Percentiles rank a stretch among this genome's conserved stretches.
Evolutionary conservation across 169 alveolate genomes (phyloP).

Genomic region (Plasmodium cynomolgi): DNA sequence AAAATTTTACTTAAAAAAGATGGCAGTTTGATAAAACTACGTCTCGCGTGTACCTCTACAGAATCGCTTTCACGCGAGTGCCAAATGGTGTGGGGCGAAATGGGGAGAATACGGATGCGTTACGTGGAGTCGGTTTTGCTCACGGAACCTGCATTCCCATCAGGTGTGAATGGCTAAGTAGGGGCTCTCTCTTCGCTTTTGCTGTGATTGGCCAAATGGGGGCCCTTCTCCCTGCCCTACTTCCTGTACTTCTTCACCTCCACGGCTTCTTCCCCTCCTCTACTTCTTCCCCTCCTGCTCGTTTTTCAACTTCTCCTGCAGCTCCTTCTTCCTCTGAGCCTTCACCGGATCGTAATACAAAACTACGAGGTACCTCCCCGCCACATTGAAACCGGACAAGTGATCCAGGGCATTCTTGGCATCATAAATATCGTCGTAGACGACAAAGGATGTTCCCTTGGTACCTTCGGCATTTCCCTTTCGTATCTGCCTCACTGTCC

Average conservation of each 20-base stretch:
- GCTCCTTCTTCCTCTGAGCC: conserved; percentile 87
- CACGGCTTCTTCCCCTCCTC: background rate
- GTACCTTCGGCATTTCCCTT: conserved; percentile 93
- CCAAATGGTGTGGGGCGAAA: background rate
- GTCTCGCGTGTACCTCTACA: background rate
- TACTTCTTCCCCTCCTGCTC: conserved; percentile 60
- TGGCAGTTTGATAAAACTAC: background rate
- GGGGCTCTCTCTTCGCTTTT: background rate
- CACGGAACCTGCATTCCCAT: background rate
- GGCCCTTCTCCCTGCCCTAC: background rate
- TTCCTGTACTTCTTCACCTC: background rate
- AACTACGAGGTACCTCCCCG: conserved; percentile 94
- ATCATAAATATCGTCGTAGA: conserved; percentile 98
- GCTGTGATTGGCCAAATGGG: background rate
- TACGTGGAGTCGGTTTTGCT: background rate
- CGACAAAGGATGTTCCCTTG: conserved; percentile 97
- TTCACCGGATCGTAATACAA: conserved; percentile 90
- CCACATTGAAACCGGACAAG: conserved; percentile 98
- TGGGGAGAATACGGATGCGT: background rate
- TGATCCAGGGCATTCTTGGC: conserved; percentile 99
- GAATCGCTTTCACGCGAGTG: background rate
- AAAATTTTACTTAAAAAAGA: background rate
- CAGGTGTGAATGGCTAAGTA: background rate
- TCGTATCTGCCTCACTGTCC: conserved; percentile 98
- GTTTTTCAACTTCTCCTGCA: conserved; percentile 86